Percentiles rank a stretch among this genome's conserved stretches.
Evolutionary conservation across 1,284 basidiomycete species (phyloP).

Genomic region (Trichosporon inkin): DNA sequence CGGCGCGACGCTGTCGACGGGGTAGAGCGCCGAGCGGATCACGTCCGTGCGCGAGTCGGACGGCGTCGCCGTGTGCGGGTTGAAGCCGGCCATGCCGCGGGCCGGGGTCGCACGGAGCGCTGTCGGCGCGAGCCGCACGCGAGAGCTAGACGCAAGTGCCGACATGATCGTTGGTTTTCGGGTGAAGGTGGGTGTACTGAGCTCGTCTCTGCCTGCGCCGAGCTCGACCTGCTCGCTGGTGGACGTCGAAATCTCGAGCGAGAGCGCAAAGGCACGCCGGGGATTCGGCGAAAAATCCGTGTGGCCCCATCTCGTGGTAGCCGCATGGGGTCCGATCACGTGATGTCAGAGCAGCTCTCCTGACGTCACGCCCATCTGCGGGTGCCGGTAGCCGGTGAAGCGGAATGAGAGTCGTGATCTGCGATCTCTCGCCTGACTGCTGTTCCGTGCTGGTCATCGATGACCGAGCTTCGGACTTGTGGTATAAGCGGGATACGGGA

Average conservation of each 20-base stretch:
- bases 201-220: not conserved
- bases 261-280: not conserved
- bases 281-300: constrained; percentile 3
- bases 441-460: too few species aligned
- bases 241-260: constrained; percentile 4
- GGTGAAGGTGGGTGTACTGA: not conserved
- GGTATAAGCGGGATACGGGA: too few species aligned
- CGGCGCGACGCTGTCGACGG: constrained; percentile 57
- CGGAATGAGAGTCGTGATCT: too few species aligned
- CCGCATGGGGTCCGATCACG: not conserved
- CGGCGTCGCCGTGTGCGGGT: constrained; percentile 20
- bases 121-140: not conserved
- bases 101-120: not conserved
- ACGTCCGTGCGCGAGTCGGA: constrained; percentile 64
- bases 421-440: too few species aligned
- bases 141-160: constrained; percentile 13
- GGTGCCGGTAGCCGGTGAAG: too few species aligned
- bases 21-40: constrained; percentile 74
- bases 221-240: not conserved
- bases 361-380: too few species aligned
- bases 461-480: too few species aligned
- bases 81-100: constrained; percentile 9
- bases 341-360: not conserved
- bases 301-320: not conserved
- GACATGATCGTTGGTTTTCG: constrained; percentile 8